Evolutionary conservation across 2,329 filamentous ascomycete genomes (phyloP).

Genomic region (Xylariaceae sp.): DNA sequence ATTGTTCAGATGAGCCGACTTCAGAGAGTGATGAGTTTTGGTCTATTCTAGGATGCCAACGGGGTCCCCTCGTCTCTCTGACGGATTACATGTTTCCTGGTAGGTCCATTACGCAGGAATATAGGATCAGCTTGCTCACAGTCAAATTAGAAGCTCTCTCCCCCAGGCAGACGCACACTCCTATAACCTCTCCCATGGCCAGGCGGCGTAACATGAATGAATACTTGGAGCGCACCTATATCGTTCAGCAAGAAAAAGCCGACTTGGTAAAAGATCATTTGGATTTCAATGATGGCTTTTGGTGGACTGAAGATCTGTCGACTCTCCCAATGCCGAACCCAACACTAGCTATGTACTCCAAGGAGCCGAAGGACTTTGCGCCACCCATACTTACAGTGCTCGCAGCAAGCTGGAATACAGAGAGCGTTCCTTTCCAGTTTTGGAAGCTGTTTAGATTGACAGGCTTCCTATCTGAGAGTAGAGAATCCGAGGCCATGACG

Average conservation of each 20-base stretch:
- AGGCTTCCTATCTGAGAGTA: conserved; percentile 44
- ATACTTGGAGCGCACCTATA: conserved; percentile 45
- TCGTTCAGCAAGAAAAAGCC: conserved; percentile 36
- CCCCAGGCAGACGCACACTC: conserved; percentile 47
- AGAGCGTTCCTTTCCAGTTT: conserved; percentile 46
- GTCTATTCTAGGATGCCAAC: conserved; percentile 48
- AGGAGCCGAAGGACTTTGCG: conserved; percentile 37
- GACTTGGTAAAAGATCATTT: conserved; percentile 42
- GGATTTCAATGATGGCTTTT: conserved; percentile 55
- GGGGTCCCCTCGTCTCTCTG: conserved; percentile 44
- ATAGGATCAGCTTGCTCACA: conserved; percentile 19
- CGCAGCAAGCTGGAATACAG: conserved; percentile 49
- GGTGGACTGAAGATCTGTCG: conserved; percentile 52
- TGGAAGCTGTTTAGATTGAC: conserved; percentile 50
- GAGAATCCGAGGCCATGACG: conserved; percentile 44
- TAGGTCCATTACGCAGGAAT: conserved; percentile 26
- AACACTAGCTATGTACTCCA: conserved; percentile 36
- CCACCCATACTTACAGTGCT: conserved; percentile 50
- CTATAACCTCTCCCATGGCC: conserved; percentile 47
- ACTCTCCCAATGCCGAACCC: conserved; percentile 37
- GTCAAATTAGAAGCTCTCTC: conserved; percentile 39
- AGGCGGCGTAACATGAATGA: conserved; percentile 50
- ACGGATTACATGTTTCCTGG: conserved; percentile 49
- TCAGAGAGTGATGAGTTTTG: conserved; percentile 43
- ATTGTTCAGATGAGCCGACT: conserved; percentile 39